These are phyloP conservation scores for Myotisia sp. DNA, from an alignment of 2,329 filamentous ascomycete species.

Conservation along the genomic window DNA sequence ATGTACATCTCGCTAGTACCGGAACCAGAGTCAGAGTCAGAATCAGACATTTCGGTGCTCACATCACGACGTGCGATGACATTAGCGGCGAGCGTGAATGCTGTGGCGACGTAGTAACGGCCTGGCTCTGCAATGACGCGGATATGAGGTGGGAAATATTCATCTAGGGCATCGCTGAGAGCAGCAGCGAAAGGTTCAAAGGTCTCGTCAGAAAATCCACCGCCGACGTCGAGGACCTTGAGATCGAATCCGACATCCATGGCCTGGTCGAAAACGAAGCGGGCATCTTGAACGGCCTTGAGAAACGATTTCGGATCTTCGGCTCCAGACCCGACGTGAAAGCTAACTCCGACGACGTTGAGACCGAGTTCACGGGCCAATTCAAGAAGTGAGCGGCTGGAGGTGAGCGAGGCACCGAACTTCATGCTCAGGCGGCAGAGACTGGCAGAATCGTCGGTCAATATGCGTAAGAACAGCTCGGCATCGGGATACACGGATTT, in stretches of 20 bases:
- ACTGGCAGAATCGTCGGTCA: slow-evolving; percentile 90
- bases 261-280: slow-evolving; percentile 77
- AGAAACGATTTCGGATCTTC: slow-evolving; percentile 84
- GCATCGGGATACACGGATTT: slow-evolving; percentile 80
- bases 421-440: slow-evolving; percentile 93
- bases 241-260: slow-evolving; percentile 60
- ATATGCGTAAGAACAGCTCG: slow-evolving; percentile 84
- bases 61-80: slow-evolving; percentile 90
- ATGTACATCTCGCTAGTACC: slow-evolving; percentile 61
- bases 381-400: slow-evolving; percentile 59
- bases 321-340: slow-evolving; percentile 93
- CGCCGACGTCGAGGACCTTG: slow-evolving; percentile 83
- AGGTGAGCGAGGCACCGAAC: slow-evolving; percentile 82
- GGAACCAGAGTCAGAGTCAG: slow-evolving; percentile 24
- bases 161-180: slow-evolving; percentile 64
- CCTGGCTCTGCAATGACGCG: slow-evolving; percentile 91
- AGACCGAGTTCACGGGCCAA: slow-evolving; percentile 70
- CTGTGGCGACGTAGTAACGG: slow-evolving; percentile 84
- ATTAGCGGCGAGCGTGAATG: slow-evolving; percentile 90
- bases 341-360: slow-evolving; percentile 89
- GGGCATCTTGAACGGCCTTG: slow-evolving; percentile 81
- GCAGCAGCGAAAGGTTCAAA: slow-evolving; percentile 83
- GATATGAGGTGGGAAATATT: slow-evolving; percentile 71
- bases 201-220: slow-evolving; percentile 78
- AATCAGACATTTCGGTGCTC: slow-evolving; percentile 7